A percentile compares a stretch with the other conserved stretches of the same genome.
Evolutionary conservation across 2,329 filamentous ascomycete species (phyloP).

Genomic region (Epichloe scottii): DNA sequence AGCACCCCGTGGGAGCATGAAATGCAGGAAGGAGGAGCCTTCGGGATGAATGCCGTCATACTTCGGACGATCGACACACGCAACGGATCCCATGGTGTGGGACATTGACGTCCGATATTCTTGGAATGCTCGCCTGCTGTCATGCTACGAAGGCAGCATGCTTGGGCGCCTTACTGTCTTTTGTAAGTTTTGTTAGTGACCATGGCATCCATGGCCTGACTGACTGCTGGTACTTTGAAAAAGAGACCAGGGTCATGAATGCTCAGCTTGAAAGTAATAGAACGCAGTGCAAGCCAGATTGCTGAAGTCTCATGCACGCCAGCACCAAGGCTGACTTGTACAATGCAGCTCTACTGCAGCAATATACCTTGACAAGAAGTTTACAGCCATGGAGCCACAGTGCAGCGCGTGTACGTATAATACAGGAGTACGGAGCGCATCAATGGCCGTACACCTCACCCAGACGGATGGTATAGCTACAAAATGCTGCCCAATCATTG

Average conservation of each 20-base stretch:
- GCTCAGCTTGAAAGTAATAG: too few relatives aligned
- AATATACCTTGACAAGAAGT: neutral
- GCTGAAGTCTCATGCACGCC: neutral
- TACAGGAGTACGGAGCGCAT: neutral
- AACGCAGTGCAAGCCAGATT: too few relatives aligned
- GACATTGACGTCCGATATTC: neutral
- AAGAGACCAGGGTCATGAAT: too few relatives aligned
- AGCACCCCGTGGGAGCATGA: neutral
- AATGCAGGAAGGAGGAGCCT: neutral
- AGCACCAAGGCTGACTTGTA: neutral
- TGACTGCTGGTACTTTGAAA: too few relatives aligned
- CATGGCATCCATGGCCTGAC: too few relatives aligned
- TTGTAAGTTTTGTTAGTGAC: too few relatives aligned
- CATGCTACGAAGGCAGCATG: neutral
- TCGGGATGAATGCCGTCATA: neutral
- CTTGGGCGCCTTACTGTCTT: too few relatives aligned
- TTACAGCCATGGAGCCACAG: neutral
- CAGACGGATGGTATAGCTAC: constrained; percentile 1
- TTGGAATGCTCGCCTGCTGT: neutral
- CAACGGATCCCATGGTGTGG: neutral
- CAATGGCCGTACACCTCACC: neutral
- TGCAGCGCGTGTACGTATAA: neutral
- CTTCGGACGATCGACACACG: neutral
- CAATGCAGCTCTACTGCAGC: neutral
- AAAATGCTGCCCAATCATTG: constrained; percentile 6